Evolutionary conservation across 2,329 filamentous ascomycete species (phyloP).

Genomic region (Diaporthe eres): DNA sequence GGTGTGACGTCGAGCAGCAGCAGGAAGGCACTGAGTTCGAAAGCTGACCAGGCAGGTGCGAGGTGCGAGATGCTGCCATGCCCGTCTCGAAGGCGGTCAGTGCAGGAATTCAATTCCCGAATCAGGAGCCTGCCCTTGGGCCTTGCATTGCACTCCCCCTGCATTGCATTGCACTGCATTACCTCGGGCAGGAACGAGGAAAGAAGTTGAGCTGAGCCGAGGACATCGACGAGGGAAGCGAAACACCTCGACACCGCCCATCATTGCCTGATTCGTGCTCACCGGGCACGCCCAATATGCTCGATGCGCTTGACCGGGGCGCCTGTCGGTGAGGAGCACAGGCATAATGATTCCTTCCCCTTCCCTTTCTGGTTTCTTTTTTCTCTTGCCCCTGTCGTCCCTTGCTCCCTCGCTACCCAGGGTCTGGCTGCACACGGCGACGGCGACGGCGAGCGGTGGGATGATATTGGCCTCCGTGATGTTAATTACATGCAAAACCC

Average conservation of each 20-base stretch:
- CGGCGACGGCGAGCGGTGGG: background rate
- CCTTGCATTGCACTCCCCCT: background rate
- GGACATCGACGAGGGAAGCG: background rate
- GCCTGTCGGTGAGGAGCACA: background rate
- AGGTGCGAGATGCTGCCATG: background rate
- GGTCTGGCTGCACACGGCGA: background rate
- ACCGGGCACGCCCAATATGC: conserved; percentile 11
- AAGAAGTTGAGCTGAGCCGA: background rate
- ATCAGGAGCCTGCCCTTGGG: background rate
- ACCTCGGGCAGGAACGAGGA: conserved; percentile 3
- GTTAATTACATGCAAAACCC: conserved; percentile 27
- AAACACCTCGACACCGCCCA: conserved; percentile 32
- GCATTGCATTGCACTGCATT: conserved; percentile 26
- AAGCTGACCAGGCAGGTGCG: background rate
- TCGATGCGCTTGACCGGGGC: conserved; percentile 5
- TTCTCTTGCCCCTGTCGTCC: background rate
- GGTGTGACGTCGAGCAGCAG: conserved; percentile 19
- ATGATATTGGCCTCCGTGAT: background rate
- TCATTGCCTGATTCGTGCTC: conserved; percentile 34
- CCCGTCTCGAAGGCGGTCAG: conserved; percentile 2
- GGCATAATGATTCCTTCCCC: background rate
- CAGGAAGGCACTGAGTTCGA: background rate
- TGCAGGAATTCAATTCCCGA: background rate
- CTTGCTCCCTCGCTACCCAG: background rate
- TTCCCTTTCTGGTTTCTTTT: background rate